Percentiles rank a stretch among this genome's conserved stretches.
phyloP scores from a whole-genome alignment of 2,329 filamentous ascomycete genomes.

The Penicillium sp. region DNA sequence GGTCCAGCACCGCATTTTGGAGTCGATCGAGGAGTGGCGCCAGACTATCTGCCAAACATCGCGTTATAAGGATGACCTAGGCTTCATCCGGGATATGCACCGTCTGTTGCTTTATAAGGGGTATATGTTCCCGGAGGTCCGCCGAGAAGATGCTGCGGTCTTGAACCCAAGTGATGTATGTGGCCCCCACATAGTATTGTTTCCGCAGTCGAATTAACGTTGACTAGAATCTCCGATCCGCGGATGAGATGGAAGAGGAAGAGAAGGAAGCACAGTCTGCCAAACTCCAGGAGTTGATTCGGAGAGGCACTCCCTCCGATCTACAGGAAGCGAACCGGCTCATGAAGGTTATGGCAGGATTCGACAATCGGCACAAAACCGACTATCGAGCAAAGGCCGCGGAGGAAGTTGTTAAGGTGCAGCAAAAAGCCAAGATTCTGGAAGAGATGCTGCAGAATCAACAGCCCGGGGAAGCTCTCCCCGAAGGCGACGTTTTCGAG shows the following conservation, averaged over 20 bases:
- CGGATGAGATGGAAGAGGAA: slow-evolving; percentile 98
- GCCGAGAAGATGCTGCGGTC: slow-evolving; percentile 91
- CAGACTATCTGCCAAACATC: slow-evolving; percentile 98
- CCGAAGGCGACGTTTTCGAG: slow-evolving; percentile 68
- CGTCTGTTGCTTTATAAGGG: slow-evolving; percentile 93
- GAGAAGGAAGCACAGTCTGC: slow-evolving; percentile 92
- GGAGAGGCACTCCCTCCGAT: slow-evolving; percentile 86
- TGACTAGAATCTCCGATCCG: slow-evolving; percentile 82
- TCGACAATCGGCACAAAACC: slow-evolving; percentile 91
- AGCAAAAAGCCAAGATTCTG: slow-evolving; percentile 87
- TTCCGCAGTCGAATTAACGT: slow-evolving; percentile 29
- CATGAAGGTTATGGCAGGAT: slow-evolving; percentile 99
- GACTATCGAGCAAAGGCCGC: slow-evolving; percentile 97
- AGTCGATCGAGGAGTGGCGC: slow-evolving; percentile 97
- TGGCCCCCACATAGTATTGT: slow-evolving; percentile 25
- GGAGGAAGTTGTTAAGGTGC: slow-evolving; percentile 89
- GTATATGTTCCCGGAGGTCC: slow-evolving; percentile 90
- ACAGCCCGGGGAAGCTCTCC: slow-evolving; percentile 75
- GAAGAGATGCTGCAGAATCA: slow-evolving; percentile 91
- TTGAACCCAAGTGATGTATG: slow-evolving; percentile 93
- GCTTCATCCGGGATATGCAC: slow-evolving; percentile 97
- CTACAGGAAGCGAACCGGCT: slow-evolving; percentile 94
- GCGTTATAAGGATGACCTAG: slow-evolving; percentile 93
- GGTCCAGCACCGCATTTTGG: slow-evolving; percentile 88
- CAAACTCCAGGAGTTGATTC: slow-evolving; percentile 96